A percentile compares a stretch with the other conserved stretches of the same genome.
Evolutionary conservation across 768 basidiomycete species (phyloP).

Genomic region (Cystoderma amianthinum): DNA sequence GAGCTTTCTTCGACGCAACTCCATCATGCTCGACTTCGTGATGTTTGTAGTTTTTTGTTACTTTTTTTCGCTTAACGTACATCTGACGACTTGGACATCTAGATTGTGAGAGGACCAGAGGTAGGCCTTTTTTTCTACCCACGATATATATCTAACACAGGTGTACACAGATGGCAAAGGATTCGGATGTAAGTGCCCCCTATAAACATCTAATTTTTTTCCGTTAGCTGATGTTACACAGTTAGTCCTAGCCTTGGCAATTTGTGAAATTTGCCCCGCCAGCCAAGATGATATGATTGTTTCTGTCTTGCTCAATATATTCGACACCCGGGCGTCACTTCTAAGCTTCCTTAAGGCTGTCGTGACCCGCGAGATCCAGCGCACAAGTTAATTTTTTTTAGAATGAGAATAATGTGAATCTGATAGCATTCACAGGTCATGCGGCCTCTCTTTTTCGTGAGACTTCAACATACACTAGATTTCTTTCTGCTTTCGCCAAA

Average conservation of each 20-base stretch:
- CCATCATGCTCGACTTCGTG: constrained; percentile 47
- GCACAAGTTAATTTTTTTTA: too few species aligned
- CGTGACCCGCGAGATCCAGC: constrained; percentile 88
- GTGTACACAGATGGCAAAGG: too few species aligned
- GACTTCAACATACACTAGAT: constrained; percentile 82
- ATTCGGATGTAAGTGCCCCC: too few species aligned
- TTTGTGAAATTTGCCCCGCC: constrained; percentile 81
- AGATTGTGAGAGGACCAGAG: constrained; percentile 73
- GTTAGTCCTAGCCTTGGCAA: constrained; percentile 77
- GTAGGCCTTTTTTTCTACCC: constrained; percentile 32
- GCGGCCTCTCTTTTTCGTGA: constrained; percentile 82
- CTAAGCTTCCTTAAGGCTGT: constrained; percentile 73
- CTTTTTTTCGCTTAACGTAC: not conserved
- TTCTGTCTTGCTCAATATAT: constrained; percentile 78
- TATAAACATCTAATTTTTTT: not conserved
- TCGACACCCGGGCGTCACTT: constrained; percentile 69
- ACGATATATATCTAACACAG: too few species aligned
- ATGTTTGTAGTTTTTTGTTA: constrained; percentile 31
- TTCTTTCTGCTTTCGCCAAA: constrained; percentile 80
- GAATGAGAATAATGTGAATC: too few species aligned
- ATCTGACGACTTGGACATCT: constrained; percentile 1
- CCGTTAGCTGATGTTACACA: constrained; percentile 22
- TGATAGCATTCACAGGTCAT: constrained; percentile 40
- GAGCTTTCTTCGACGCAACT: constrained; percentile 40
- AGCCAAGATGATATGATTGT: constrained; percentile 80